Conservation (phyloP, 2,329 filamentous ascomycete genomes). For the Pyricularia sp. region DNA sequence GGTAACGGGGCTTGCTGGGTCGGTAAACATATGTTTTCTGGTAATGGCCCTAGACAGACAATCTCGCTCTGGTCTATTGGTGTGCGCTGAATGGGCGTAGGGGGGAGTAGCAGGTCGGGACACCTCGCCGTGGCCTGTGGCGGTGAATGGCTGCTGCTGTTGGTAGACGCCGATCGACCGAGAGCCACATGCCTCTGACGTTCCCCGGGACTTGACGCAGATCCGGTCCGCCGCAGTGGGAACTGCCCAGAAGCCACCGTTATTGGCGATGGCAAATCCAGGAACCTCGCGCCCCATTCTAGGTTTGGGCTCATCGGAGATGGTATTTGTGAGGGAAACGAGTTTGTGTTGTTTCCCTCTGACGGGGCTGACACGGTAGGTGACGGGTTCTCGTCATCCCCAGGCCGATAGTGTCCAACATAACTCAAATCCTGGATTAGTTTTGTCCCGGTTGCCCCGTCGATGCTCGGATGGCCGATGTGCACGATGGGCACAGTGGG, state of each 20-base stretch:
- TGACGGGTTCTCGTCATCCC: conserved; percentile 16
- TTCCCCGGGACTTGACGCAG: conserved; percentile 13
- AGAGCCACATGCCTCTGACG: conserved; percentile 12
- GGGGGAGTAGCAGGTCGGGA: conserved; percentile 19
- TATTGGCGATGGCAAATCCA: conserved; percentile 34
- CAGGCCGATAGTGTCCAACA: conserved; percentile 23
- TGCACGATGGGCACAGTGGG: conserved; percentile 13
- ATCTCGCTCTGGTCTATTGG: conserved; percentile 44
- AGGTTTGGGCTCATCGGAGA: conserved; percentile 37
- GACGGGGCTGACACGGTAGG: conserved; percentile 22
- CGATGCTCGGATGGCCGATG: conserved; percentile 9
- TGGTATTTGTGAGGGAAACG: conserved; percentile 29
- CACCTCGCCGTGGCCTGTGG: conserved; percentile 16
- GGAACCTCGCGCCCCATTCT: conserved; percentile 28
- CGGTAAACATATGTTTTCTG: conserved; percentile 34
- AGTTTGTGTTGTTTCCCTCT: conserved; percentile 26
- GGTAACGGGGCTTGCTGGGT: conserved; percentile 20
- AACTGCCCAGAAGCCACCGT: conserved; percentile 17
- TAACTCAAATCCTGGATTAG: conserved; percentile 22
- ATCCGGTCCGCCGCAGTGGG: conserved; percentile 5
- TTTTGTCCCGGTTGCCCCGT: conserved; percentile 22
- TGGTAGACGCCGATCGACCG: conserved; percentile 18
- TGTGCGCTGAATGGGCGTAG: conserved; percentile 30
- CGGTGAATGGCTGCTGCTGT: conserved; percentile 12
- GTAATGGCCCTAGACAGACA: conserved; percentile 45